A percentile compares a stretch with the other conserved stretches of the same genome.
phyloP scores from a whole-genome alignment of 2,329 filamentous ascomycete species.

The Dactylonectria estremocensis region DNA sequence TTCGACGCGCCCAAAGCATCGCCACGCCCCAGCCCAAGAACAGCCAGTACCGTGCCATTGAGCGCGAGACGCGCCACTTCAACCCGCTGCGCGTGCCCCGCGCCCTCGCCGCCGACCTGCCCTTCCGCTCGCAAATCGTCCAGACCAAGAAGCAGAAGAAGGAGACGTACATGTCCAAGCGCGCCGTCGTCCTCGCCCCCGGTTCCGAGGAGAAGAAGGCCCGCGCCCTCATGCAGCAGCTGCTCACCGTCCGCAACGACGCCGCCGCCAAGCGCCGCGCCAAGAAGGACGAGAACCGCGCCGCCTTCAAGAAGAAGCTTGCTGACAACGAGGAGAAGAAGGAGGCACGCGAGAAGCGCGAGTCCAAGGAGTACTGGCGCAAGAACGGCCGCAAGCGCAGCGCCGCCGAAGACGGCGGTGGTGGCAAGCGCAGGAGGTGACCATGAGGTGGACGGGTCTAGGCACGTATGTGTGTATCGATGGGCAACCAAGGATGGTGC shows the following conservation, averaged over 20 bases:
- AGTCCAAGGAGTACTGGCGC: slow-evolving; percentile 93
- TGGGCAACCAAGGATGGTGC: slow-evolving; percentile 16
- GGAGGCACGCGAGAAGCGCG: slow-evolving; percentile 87
- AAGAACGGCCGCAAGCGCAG: slow-evolving; percentile 84
- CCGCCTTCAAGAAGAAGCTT: slow-evolving; percentile 86
- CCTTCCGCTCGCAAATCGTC: slow-evolving; percentile 93
- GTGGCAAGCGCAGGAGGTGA: slow-evolving; percentile 55
- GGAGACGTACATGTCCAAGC: slow-evolving; percentile 93
- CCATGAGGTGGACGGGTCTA: background rate
- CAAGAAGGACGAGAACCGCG: slow-evolving; percentile 91
- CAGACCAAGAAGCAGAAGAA: slow-evolving; percentile 85
- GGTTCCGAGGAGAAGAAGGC: slow-evolving; percentile 92
- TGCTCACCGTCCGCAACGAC: slow-evolving; percentile 91
- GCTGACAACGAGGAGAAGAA: slow-evolving; percentile 88
- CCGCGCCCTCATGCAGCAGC: slow-evolving; percentile 90
- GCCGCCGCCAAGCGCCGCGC: slow-evolving; percentile 85
- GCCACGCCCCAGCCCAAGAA: slow-evolving; percentile 86
- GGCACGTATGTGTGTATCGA: slow-evolving; percentile 1
- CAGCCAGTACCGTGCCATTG: slow-evolving; percentile 83
- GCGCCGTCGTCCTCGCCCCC: slow-evolving; percentile 86
- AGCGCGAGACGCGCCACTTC: slow-evolving; percentile 80
- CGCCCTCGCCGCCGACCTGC: slow-evolving; percentile 85
- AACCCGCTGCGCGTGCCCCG: slow-evolving; percentile 84
- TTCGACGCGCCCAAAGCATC: slow-evolving; percentile 83
- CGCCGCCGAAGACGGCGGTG: slow-evolving; percentile 57